Base-by-base conservation (phyloP, 2,329 filamentous ascomycete species). In the Pseudogymnoascus sp. region DNA sequence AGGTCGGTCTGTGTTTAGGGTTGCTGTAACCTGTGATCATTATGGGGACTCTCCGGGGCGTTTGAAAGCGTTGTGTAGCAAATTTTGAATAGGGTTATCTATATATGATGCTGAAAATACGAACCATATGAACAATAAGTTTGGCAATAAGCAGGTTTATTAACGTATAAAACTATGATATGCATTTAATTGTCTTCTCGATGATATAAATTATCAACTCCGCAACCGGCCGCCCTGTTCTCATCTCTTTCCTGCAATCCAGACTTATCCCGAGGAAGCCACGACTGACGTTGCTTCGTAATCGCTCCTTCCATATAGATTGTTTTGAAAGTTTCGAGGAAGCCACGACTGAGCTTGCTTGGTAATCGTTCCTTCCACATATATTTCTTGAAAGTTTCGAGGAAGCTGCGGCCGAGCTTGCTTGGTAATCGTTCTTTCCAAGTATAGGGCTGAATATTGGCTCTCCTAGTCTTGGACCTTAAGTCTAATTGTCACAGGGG, bases 41-140 rank as follows among this genome's bases (percentile, higher is more conserved):
- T 60, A 10, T 33, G 31, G 31, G 31, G 31, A 33, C 18, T 25
- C 12, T 40, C 18, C n/a, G 33, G 25, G 21, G 18, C 23, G 25
- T 40, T 60, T 40, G 35, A 5, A 56, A 56, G 50, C 50, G 50
- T 1, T 56, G 28, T 56, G 18, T 14, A 5, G 10, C 14, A 56
- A 56, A 56, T 56, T 56, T 56, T 11, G 28, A 4, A 56, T 56
- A 18, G 28, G 28, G 6, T 35, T 33, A 35, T 21, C 28, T 33
- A 56, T 56, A 56, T 56, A 56, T 33, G 50, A 33, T 5, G 35
- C 5, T 33, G 50, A 33, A 35, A 35, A 56, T 56, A 56, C 28
- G 50, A 56, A 56, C 10, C n/a, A 56, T 10, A 56, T 53, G n/a
- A 53, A 53, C 50, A 56, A 56, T 56, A 56, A 31, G 8, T 56